Evolutionary conservation across 371 early-diverging fungal genomes (phyloP).

Genomic region (Saksenaea vasiformis): DNA sequence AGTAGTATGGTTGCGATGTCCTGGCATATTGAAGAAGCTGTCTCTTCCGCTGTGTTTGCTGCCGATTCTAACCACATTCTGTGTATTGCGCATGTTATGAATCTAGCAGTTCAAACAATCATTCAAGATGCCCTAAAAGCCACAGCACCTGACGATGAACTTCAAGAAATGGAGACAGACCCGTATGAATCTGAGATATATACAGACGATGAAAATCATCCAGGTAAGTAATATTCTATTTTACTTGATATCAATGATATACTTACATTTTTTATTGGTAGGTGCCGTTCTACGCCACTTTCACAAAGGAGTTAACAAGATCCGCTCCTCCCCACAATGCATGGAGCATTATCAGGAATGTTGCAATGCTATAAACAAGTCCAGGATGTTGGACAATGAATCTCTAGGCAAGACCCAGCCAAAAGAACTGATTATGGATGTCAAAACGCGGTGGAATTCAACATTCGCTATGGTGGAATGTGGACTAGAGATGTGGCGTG

Average conservation of each 20-base stretch:
- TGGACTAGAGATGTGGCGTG: conserved; percentile 9
- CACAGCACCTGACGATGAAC: conserved; percentile 1
- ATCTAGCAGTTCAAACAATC: conserved; percentile 26
- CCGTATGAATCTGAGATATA: neutral
- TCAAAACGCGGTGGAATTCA: conserved; percentile 20
- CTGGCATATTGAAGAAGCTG: too few species aligned
- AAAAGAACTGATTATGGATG: conserved; percentile 16
- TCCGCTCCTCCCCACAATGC: conserved; percentile 22
- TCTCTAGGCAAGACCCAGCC: conserved; percentile 4
- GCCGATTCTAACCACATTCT: conserved; percentile 14
- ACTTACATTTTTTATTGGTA: neutral
- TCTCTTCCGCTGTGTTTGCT: too few species aligned
- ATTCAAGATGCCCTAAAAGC: conserved; percentile 12
- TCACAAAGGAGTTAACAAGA: conserved; percentile 20
- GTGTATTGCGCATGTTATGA: conserved; percentile 25
- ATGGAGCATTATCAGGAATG: neutral
- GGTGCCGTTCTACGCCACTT: neutral
- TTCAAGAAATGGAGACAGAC: neutral
- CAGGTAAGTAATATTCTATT: neutral
- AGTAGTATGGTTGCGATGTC: too few species aligned
- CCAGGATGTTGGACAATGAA: neutral
- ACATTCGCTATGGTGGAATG: conserved; percentile 21
- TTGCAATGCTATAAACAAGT: neutral
- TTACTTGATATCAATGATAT: neutral
- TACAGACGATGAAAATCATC: neutral